Evolutionary conservation across 352 stramenopile genomes (phyloP), one percentile per base, ranked within the genome.

Genomic region (Phytophthora kernoviae): DNA sequence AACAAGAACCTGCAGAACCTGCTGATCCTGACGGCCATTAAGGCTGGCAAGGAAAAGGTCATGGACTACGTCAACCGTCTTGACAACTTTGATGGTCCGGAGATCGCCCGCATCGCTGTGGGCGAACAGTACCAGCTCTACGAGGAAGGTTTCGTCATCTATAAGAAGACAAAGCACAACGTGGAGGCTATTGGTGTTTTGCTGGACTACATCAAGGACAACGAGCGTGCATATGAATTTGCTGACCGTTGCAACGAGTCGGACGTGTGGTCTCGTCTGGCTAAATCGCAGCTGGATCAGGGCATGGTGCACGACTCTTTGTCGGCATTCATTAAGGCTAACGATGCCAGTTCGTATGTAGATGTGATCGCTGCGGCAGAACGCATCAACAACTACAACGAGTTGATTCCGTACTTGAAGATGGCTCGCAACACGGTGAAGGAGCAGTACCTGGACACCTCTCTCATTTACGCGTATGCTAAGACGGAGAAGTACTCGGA

Each of bases 1-100:
- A 99, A 99, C 95, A 98, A 98, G 71, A 99, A 99, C 73, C 73
- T 99, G 56, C 98, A 99, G 80, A 99, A 99, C 79, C 74, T 99
- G 62, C 78, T 99, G 50, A 99, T 99, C 73, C 87, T 99, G 56
- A 99, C 98, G 36, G 98, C 98, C 27, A 99, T 99, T 59, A 98
- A 98, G 74, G 97, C 97, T 43, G 94, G 98, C 64, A 93, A 97
- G 68, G 96, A 98, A 57, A 97, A 98, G 75, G 98, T 99, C 48
- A 98, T 99, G 82, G 97, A 99, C 64, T 99, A 99, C 84, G 98
- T 99, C 62, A 98, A 99, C 79, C 96, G 98, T 67, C 86, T 99
- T 54, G 97, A 99, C 81, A 99, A 99, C 89, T 99, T 99, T 67
- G 98, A 99, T 77, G 98, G 97, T 24, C 98, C 98, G 21, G 96